These are phyloP conservation scores for Pinus tabuliformis DNA, from an alignment of 75 land plant genomes.

Conservation along the genomic window DNA sequence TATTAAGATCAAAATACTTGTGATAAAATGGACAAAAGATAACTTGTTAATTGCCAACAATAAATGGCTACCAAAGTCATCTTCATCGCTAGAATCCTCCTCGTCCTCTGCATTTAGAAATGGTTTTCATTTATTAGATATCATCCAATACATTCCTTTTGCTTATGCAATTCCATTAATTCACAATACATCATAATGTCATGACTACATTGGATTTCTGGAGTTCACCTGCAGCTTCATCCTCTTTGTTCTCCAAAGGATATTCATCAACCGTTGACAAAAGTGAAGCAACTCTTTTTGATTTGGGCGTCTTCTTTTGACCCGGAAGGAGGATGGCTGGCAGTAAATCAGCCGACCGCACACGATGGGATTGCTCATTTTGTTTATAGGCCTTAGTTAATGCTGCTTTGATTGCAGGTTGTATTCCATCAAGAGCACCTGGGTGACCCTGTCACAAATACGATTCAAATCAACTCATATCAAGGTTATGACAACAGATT, in stretches of 20 bases:
- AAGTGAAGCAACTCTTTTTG: slow-evolving; percentile 68
- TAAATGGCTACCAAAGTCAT: background rate
- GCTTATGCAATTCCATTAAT: background rate
- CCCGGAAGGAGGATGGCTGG: slow-evolving; percentile 65
- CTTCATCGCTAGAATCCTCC: background rate
- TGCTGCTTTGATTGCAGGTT: slow-evolving; percentile 87
- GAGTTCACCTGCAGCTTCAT: slow-evolving; percentile 15
- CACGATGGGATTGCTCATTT: slow-evolving; percentile 54
- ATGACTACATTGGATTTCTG: background rate
- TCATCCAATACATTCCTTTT: background rate
- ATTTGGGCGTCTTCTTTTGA: slow-evolving; percentile 75
- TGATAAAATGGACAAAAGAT: background rate
- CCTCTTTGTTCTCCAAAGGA: slow-evolving; percentile 42
- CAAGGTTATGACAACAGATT: background rate
- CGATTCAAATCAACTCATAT: background rate
- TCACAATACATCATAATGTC: background rate
- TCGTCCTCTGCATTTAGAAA: background rate
- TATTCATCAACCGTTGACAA: slow-evolving; percentile 41
- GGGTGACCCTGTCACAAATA: slow-evolving; percentile 60
- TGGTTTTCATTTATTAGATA: background rate
- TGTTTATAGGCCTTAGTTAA: slow-evolving; percentile 90
- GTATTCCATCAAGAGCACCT: slow-evolving; percentile 81
- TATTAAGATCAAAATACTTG: background rate
- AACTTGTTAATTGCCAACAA: background rate
- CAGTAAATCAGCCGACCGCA: slow-evolving; percentile 70